phyloP scores from a whole-genome alignment of 2,329 filamentous ascomycete species.

The Cladophialophora bantiana region DNA sequence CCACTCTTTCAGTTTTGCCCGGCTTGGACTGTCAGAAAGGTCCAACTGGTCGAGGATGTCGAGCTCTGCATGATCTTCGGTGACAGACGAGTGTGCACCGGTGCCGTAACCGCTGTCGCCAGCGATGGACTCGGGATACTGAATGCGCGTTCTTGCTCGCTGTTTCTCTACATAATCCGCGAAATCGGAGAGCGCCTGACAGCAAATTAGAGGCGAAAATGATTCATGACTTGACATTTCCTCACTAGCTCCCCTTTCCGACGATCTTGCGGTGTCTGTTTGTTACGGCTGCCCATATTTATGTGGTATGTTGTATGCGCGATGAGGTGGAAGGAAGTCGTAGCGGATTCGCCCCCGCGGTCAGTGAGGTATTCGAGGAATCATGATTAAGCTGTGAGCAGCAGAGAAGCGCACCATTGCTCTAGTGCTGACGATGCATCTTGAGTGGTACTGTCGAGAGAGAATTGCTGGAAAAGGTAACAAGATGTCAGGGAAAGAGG shows the following conservation, averaged over 20 bases:
- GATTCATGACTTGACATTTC: conserved; percentile 25
- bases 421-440: conserved; percentile 18
- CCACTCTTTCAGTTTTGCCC: conserved; percentile 75
- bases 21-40: conserved; percentile 72
- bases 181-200: conserved; percentile 86
- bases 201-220: conserved; percentile 15
- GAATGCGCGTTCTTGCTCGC: conserved; percentile 64
- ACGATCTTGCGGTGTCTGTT: conserved; percentile 76
- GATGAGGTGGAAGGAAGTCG: conserved; percentile 26
- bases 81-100: conserved; percentile 42
- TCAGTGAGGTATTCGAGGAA: conserved; percentile 53
- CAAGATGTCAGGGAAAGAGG: conserved; percentile 1
- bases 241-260: conserved; percentile 85
- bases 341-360: conserved; percentile 46
- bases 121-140: conserved; percentile 47
- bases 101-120: conserved; percentile 54
- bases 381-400: conserved; percentile 44
- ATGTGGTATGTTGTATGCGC: conserved; percentile 6
- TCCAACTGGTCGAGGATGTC: conserved; percentile 84
- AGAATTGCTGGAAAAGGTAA: background rate
- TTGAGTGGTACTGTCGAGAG: conserved; percentile 12
- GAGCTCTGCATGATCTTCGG: conserved; percentile 83
- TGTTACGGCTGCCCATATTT: conserved; percentile 61
- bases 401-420: conserved; percentile 17
- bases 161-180: conserved; percentile 97